Percentiles rank a stretch among this genome's conserved stretches.
phyloP scores from a whole-genome alignment of 2,329 filamentous ascomycete genomes.

The Colletotrichum aenigma region DNA sequence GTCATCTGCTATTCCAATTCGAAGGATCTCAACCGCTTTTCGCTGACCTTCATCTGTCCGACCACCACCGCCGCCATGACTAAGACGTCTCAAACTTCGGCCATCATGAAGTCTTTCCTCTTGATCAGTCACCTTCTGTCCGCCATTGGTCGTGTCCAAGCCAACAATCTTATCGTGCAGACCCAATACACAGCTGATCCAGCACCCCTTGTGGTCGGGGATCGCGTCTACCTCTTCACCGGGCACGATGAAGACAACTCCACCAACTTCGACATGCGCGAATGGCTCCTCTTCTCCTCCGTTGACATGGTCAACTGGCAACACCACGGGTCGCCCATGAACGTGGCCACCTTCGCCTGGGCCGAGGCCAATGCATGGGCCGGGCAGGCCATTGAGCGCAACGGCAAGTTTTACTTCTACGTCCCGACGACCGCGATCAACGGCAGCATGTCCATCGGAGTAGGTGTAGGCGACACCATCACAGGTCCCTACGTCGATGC shows the following conservation, averaged over 20 bases:
- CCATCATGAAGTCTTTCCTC: background rate
- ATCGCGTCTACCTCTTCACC: constrained; percentile 32
- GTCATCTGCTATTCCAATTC: background rate
- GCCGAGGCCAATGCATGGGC: constrained; percentile 39
- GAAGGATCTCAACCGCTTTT: background rate
- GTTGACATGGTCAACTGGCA: constrained; percentile 39
- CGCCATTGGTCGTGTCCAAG: background rate
- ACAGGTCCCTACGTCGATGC: background rate
- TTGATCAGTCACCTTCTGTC: background rate
- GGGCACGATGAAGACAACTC: constrained; percentile 32
- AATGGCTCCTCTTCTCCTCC: constrained; percentile 37
- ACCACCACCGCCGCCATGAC: background rate
- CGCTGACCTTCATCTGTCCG: background rate
- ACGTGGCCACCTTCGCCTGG: constrained; percentile 34
- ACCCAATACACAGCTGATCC: constrained; percentile 16
- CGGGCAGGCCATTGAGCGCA: constrained; percentile 31
- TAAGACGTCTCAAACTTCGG: background rate
- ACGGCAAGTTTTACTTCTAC: constrained; percentile 38
- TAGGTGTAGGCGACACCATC: background rate
- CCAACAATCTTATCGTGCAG: background rate
- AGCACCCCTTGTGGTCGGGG: constrained; percentile 31
- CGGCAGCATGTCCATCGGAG: background rate
- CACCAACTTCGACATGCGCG: constrained; percentile 30
- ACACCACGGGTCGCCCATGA: constrained; percentile 28
- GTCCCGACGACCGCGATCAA: constrained; percentile 29